These are phyloP conservation scores for Iberis pinnata DNA, from an alignment of 345 rosid species.

Conservation along the genomic window DNA sequence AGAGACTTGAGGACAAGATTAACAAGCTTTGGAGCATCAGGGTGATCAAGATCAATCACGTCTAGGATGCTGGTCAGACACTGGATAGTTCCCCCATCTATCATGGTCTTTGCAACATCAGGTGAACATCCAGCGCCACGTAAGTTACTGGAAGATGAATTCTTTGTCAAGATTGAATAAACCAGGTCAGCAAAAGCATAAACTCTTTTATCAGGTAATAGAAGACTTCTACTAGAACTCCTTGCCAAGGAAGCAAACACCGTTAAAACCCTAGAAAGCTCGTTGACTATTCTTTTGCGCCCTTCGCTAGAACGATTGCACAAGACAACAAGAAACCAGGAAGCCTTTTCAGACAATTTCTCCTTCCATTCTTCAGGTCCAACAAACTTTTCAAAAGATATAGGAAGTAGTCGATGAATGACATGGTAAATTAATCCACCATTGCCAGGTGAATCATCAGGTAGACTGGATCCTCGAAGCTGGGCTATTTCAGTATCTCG, in stretches of 20 bases:
- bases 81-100: conserved; percentile 79
- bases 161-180: conserved; percentile 76
- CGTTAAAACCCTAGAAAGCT: conserved; percentile 74
- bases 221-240: conserved; percentile 44
- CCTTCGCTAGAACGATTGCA: conserved; percentile 95
- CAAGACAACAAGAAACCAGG: conserved; percentile 80
- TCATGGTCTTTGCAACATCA: conserved; percentile 93
- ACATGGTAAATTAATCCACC: conserved; percentile 76
- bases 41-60: conserved; percentile 90
- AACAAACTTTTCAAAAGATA: conserved; percentile 56
- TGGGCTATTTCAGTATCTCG: conserved; percentile 78
- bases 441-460: conserved; percentile 42
- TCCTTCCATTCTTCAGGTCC: conserved; percentile 89
- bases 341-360: conserved; percentile 83
- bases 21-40: conserved; percentile 84
- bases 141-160: conserved; percentile 68
- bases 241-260: conserved; percentile 58
- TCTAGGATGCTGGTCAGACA: conserved; percentile 73
- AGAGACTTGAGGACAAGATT: conserved; percentile 78
- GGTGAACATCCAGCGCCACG: conserved; percentile 84
- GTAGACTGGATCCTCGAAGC: conserved; percentile 55
- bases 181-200: conserved; percentile 69
- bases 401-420: conserved; percentile 68
- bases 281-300: conserved; percentile 71
- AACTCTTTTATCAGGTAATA: conserved; percentile 74